Evolutionary conservation across 352 stramenopile species (phyloP), one percentile per base, ranked within the genome.

Genomic region (Globisporangium canariense): DNA sequence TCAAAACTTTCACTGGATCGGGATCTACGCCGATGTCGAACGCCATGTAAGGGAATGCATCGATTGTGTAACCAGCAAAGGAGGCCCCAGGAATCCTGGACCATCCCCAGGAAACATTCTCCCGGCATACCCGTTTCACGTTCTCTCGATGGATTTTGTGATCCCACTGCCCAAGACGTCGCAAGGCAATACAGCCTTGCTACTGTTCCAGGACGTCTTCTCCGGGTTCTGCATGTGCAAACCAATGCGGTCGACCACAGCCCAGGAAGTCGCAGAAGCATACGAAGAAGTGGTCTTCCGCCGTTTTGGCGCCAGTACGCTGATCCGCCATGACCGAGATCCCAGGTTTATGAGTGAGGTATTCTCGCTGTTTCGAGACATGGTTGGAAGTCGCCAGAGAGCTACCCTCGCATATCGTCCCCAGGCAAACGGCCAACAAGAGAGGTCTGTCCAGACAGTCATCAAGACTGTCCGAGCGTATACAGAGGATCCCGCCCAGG

Each of bases 401-500:
- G 71, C 68, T 0, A 78, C 74, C 0, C 22, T 81, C 5, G 53
- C 68, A 1, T 79, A 79, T 40, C 60, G 66, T 0, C 67, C 66
- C 0, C 69, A 77, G 49, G 71, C 64, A 1, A 82, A 82, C 25
- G 69, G 74, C 0, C 68, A 81, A 55, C 70, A 81, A 28, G 70
- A 74, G 11, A 10, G 67, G 9, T 74, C 63, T 0, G 67, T 74
- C 2, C 70, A 78, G 51, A 71, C 74, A 0, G 66, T 82, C 0
- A 64, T 74, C 14, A 41, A 57, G 2, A 58, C 41, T 7, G 47
- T 79, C 22, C 30, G 38, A 5, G 38, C 57, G 0, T 79, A 78
- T n/a, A 46, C 70, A 2, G 56, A 70, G 34, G 72, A 62, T 0
- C 57, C 65, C 0, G 52, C 41, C 4, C 68, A 78, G 50, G 59